Evolutionary conservation across 257 asterid genomes (phyloP), one percentile per base, ranked within the genome.

Genomic region (Coffea canephora): DNA sequence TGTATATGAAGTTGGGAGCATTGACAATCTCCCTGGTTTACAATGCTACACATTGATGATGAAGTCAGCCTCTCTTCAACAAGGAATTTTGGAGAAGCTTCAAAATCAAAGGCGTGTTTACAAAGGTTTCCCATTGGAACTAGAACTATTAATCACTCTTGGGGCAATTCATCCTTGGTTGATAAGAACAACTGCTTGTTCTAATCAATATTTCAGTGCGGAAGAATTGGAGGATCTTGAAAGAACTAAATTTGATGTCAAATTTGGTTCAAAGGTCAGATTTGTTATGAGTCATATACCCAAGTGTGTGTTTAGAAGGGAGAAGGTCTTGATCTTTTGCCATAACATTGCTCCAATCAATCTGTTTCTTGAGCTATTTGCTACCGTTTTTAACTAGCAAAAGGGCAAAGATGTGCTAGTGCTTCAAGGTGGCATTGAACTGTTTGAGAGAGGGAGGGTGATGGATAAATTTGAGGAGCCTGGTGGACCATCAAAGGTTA

Each of bases 131-230:
- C 99, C 98, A 0, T 82, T 96, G 70, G 99, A 96, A 68, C 69
- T 92, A 66, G 99, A 96, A 91, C 89, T 94, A 41, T 78, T 96
- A 43, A 94, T 96, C 77, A 96, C 99, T 0, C 97, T 96, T 12
- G 98, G 95, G 11, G 99, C 98, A 0, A 96, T 96, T 83, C 99
- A 96, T 80, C 99, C 99, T 2, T 96, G 99, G 99, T 82, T 96
- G 86, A 96, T 96, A 77, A 73, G 89, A 79, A 92, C 98, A 0
- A 92, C 99, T 8, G 86, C 88, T 0, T 92, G 97, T 87, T 89
- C 98, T 0, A 73, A 83, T 19, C 91, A 89, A 45, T 96, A 94
- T 86, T 96, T 94, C 83, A 82, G 77, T 39, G 67, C 76, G 0
- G 93, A 86, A 43, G 97, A 96, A 74, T 72, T 96, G 71, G 92